A percentile compares a stretch with the other conserved stretches of the same genome.
phyloP scores from a whole-genome alignment of 768 basidiomycete genomes.

The Strobilomyces dryophilus region DNA sequence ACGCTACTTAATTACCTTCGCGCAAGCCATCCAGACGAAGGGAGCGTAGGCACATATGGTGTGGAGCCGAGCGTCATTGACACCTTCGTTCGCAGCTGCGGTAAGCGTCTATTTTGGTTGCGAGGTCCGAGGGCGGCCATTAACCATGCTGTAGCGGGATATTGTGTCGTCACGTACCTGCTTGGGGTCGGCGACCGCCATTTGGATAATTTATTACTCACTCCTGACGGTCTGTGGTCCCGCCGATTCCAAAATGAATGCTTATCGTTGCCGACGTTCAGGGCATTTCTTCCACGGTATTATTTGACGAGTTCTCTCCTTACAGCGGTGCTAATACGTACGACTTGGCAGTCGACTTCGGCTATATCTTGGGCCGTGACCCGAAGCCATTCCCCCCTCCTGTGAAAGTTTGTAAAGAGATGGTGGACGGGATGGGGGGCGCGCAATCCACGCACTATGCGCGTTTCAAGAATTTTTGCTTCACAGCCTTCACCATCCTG shows the following conservation, averaged over 20 bases:
- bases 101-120: conserved; percentile 45
- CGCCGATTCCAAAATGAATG: not conserved
- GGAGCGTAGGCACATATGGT: conserved; percentile 89
- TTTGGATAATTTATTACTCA: conserved; percentile 88
- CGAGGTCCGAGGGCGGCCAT: not conserved
- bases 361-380: conserved; percentile 95
- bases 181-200: conserved; percentile 97
- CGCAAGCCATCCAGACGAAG: conserved; percentile 86
- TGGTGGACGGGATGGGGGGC: conserved; percentile 99
- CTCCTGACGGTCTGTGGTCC: conserved; percentile 71
- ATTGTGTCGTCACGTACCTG: conserved; percentile 95
- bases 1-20: conserved; percentile 85
- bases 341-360: conserved; percentile 78
- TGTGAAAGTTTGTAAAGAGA: conserved; percentile 98
- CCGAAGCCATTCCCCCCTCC: conserved; percentile 97
- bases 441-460: conserved; percentile 92
- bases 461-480: conserved; percentile 94
- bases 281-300: conserved; percentile 96
- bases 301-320: conserved; percentile 9
- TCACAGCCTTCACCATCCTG: conserved; percentile 95
- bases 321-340: conserved; percentile 7
- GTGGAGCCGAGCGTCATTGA: conserved; percentile 95
- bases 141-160: conserved; percentile 65
- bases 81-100: conserved; percentile 95
- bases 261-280: conserved; percentile 21